Conservation (phyloP, 805 yeast species). For the Myxozyma neglecta region DNA sequence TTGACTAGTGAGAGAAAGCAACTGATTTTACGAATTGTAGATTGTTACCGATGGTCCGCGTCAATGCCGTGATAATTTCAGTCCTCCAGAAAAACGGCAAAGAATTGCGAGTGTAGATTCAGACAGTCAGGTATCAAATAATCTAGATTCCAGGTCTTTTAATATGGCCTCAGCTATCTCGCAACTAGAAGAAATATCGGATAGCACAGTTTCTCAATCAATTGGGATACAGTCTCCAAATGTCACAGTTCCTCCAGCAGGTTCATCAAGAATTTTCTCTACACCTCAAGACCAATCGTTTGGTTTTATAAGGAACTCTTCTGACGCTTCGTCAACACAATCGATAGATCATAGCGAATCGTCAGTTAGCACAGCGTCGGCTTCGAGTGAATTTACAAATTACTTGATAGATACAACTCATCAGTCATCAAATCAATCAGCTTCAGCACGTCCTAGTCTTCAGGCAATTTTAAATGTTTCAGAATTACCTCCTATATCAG, state of each 20-base stretch:
- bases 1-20: neutral
- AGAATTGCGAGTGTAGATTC: neutral
- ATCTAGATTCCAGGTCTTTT: neutral
- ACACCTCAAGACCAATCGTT: neutral
- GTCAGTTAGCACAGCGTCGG: neutral
- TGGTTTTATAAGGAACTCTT: neutral
- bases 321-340: neutral
- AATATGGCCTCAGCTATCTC: neutral
- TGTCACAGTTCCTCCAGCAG: too few species aligned
- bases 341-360: neutral
- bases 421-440: neutral
- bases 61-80: neutral
- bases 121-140: neutral
- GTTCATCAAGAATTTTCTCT: neutral
- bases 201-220: too few species aligned
- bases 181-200: neutral
- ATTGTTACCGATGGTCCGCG: conserved; percentile 16
- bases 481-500: neutral
- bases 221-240: too few species aligned
- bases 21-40: neutral
- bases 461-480: neutral
- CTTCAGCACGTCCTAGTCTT: neutral
- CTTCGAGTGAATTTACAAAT: neutral
- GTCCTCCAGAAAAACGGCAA: neutral
- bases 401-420: neutral